phyloP scores from a whole-genome alignment of 257 asterid species.

The Catharanthus roseus region DNA sequence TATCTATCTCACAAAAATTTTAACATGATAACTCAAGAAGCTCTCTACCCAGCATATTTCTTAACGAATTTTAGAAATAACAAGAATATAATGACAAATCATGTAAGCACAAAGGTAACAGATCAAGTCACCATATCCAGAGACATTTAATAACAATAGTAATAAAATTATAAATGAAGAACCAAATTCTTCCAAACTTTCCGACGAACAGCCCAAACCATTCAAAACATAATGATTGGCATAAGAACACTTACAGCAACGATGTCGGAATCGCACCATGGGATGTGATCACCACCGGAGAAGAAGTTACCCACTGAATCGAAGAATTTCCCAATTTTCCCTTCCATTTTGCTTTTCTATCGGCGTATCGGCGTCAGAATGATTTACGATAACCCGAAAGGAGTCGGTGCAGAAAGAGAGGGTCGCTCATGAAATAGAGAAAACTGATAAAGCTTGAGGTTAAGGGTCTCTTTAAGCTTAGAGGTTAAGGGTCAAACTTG shows the following conservation, averaged over 20 bases:
- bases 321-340: conserved; percentile 50
- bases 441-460: no score
- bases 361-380: background rate
- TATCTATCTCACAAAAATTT: no score
- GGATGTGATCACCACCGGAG: conserved; percentile 72
- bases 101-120: background rate
- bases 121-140: background rate
- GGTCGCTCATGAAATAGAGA: background rate
- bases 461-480: background rate
- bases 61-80: no score
- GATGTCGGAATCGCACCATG: conserved; percentile 70
- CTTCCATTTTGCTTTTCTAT: conserved; percentile 41
- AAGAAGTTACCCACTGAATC: conserved; percentile 63
- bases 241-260: conserved; percentile 42
- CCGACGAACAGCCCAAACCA: background rate
- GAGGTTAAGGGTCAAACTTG: background rate
- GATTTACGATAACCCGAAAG: background rate
- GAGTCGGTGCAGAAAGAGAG: background rate
- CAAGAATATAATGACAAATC: no score
- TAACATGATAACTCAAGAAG: background rate
- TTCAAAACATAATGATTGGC: background rate
- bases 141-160: background rate
- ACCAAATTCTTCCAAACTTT: background rate
- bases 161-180: background rate
- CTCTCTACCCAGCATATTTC: background rate